Percentiles rank a stretch among this genome's conserved stretches.
Evolutionary conservation across 352 stramenopile genomes (phyloP).

Genomic region (Blastocystis sp.): DNA sequence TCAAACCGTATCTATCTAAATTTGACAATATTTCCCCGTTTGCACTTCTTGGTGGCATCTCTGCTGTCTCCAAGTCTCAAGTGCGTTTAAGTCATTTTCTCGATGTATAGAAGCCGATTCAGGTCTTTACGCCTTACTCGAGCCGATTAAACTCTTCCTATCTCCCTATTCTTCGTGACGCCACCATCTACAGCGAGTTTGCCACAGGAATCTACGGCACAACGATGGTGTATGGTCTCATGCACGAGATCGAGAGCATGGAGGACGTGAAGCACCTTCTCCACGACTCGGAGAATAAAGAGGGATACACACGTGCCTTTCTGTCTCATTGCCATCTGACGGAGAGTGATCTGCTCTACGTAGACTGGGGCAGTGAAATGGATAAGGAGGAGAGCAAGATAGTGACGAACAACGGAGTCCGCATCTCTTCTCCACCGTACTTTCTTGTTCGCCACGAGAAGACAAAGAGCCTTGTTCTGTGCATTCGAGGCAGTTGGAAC

Average conservation of each 20-base stretch:
- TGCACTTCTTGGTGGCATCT: constrained; percentile 6
- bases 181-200: constrained; percentile 8
- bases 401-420: neutral
- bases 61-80: neutral
- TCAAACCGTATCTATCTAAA: constrained; percentile 21
- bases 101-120: neutral
- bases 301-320: constrained; percentile 31
- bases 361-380: neutral
- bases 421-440: neutral
- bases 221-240: constrained; percentile 24
- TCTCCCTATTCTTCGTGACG: neutral
- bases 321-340: neutral
- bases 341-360: neutral
- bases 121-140: neutral
- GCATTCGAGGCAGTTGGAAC: neutral
- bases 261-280: constrained; percentile 23
- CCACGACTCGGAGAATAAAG: neutral
- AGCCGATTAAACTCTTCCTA: neutral
- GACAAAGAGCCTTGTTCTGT: constrained; percentile 47
- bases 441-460: neutral
- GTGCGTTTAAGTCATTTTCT: neutral
- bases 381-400: neutral
- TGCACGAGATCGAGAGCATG: constrained; percentile 3
- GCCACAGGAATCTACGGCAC: constrained; percentile 49
- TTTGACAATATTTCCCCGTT: constrained; percentile 34